These are phyloP conservation scores for Dendrocalamus sinicus DNA, from an alignment of 176 grass and related monocot species.

Conservation along the genomic window DNA sequence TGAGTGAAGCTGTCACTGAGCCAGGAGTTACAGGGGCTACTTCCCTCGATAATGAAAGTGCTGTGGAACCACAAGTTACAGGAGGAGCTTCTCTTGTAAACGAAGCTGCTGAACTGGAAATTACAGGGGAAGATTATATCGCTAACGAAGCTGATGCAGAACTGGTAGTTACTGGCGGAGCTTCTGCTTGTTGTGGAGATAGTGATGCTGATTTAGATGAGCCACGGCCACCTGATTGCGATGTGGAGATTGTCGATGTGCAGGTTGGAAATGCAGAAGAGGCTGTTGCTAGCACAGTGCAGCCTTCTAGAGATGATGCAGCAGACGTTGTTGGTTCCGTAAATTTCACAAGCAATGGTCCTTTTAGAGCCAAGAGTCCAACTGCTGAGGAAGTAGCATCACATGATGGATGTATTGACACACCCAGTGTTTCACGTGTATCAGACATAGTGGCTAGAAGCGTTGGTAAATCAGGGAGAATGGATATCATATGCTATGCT, in stretches of 20 bases:
- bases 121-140: neutral
- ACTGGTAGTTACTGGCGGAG: neutral
- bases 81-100: slow-evolving; percentile 26
- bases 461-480: slow-evolving; percentile 55
- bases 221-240: neutral
- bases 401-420: slow-evolving; percentile 35
- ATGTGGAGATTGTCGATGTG: slow-evolving; percentile 12
- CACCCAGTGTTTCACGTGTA: slow-evolving; percentile 39
- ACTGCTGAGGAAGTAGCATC: neutral
- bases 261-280: slow-evolving; percentile 30
- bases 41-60: slow-evolving; percentile 24
- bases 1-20: neutral
- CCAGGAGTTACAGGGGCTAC: neutral
- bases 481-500: slow-evolving; percentile 73
- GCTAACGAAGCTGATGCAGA: slow-evolving; percentile 1
- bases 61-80: slow-evolving; percentile 23
- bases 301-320: slow-evolving; percentile 20
- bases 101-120: slow-evolving; percentile 32
- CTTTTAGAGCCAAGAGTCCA: slow-evolving; percentile 18
- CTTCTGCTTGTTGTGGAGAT: slow-evolving; percentile 28
- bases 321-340: slow-evolving; percentile 25
- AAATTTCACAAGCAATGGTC: slow-evolving; percentile 24
- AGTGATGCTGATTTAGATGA: slow-evolving; percentile 34
- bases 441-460: slow-evolving; percentile 46
- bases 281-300: neutral